These are phyloP conservation scores for Globisporangium megalacanthum DNA, from an alignment of 352 stramenopile genomes.

Conservation along the genomic window DNA sequence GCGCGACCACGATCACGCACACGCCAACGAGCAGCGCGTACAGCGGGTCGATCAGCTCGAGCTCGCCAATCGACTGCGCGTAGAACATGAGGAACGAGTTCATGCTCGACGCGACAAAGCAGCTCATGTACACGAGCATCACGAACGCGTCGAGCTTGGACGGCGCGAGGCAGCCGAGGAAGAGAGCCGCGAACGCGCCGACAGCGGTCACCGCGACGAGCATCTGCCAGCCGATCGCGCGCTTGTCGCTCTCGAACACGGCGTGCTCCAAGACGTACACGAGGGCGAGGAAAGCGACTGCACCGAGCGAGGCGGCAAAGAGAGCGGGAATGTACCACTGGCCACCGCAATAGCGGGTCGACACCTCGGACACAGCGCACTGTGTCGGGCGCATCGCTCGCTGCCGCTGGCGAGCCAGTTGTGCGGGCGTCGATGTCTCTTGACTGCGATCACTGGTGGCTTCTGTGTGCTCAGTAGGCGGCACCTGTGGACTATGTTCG, in stretches of 20 bases:
- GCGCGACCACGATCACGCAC: constrained; percentile 34
- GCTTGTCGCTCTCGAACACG: constrained; percentile 19
- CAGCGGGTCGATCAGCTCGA: constrained; percentile 36
- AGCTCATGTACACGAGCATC: constrained; percentile 35
- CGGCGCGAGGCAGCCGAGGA: constrained; percentile 32
- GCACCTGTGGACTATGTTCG: background rate
- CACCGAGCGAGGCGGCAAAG: background rate
- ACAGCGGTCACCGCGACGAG: constrained; percentile 24
- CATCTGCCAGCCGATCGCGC: constrained; percentile 25
- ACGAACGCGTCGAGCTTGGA: constrained; percentile 30
- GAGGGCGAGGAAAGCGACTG: constrained; percentile 13
- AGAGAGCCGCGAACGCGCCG: constrained; percentile 24
- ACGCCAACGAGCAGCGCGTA: constrained; percentile 38
- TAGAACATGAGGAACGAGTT: constrained; percentile 47
- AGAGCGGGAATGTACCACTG: constrained; percentile 26
- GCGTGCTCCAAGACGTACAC: constrained; percentile 22
- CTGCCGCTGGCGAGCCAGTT: background rate
- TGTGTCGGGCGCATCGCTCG: constrained; percentile 10
- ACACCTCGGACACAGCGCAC: constrained; percentile 24
- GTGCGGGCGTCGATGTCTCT: background rate
- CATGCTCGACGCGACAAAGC: constrained; percentile 40
- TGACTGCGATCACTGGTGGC: background rate
- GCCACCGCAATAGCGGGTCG: constrained; percentile 21
- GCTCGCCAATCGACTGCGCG: constrained; percentile 20
- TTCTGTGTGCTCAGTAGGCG: background rate